These are phyloP conservation scores for Euptelea pleiosperma DNA, from an alignment of 164 flowering plant species.

Conservation along the genomic window DNA sequence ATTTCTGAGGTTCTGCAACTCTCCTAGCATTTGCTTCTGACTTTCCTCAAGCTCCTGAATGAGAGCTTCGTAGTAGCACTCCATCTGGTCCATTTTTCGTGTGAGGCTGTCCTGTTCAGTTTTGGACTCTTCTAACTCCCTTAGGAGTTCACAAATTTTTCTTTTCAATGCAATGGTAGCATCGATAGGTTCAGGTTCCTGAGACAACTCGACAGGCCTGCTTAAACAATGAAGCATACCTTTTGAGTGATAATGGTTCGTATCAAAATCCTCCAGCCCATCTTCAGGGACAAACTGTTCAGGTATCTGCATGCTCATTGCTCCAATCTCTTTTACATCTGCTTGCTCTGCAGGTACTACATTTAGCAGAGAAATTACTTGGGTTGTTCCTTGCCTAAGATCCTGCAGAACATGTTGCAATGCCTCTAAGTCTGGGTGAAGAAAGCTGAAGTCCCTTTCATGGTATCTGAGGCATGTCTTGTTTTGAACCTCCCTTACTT, in stretches of 20 bases:
- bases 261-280: constrained; percentile 22
- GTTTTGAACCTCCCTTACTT: constrained; percentile 48
- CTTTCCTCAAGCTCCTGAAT: constrained; percentile 93
- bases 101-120: constrained; percentile 58
- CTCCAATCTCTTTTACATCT: constrained; percentile 16
- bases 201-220: constrained; percentile 33
- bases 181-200: constrained; percentile 42
- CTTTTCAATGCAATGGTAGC: constrained; percentile 40
- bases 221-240: constrained; percentile 33
- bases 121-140: constrained; percentile 80
- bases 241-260: constrained; percentile 46
- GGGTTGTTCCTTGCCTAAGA: constrained; percentile 39
- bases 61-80: constrained; percentile 90
- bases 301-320: constrained; percentile 13
- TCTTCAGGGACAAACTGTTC: constrained; percentile 27
- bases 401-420: constrained; percentile 42
- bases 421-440: constrained; percentile 51
- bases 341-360: constrained; percentile 16
- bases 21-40: constrained; percentile 81
- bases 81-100: constrained; percentile 90
- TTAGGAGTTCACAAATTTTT: constrained; percentile 54
- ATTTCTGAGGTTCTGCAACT: constrained; percentile 73
- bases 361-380: constrained; percentile 16
- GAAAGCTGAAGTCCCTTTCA: constrained; percentile 41
- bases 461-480: constrained; percentile 40